A percentile compares a stretch with the other conserved stretches of the same genome.
Evolutionary conservation across 257 asterid genomes (phyloP).

Genomic region (Solanum chilense): DNA sequence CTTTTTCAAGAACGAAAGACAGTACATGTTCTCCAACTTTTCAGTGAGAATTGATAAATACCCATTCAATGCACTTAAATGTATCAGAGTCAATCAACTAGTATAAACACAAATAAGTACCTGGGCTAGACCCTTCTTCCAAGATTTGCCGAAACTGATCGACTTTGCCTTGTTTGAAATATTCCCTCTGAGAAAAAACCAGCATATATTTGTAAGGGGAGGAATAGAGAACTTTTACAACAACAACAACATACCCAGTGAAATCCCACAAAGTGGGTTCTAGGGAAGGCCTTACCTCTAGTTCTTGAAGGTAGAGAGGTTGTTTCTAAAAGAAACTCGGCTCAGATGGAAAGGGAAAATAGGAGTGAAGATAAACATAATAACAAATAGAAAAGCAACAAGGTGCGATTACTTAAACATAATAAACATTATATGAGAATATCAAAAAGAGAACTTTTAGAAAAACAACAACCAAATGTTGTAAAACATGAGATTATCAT

Average conservation of each 20-base stretch:
- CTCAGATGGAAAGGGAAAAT: not conserved
- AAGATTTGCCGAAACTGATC: slow-evolving; percentile 88
- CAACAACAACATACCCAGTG: not conserved
- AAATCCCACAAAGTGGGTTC: not conserved
- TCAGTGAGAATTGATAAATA: not conserved
- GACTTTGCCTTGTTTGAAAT: slow-evolving; percentile 92
- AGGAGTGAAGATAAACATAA: not conserved
- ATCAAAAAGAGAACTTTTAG: not conserved
- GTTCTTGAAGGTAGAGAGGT: not conserved
- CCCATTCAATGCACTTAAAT: not conserved
- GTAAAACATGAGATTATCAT: not conserved
- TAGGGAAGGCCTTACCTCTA: not conserved
- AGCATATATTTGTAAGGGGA: not conserved
- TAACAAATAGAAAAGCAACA: not conserved
- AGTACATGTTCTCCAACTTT: not conserved
- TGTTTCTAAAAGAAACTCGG: not conserved
- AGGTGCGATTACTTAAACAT: not conserved
- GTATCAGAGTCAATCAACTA: not conserved
- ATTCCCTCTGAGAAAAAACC: slow-evolving; percentile 74
- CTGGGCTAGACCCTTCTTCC: slow-evolving; percentile 99
- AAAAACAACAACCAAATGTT: not conserved
- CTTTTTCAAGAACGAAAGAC: not conserved
- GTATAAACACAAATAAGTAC: slow-evolving; percentile 18
- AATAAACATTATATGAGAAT: not conserved
- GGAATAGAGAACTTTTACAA: not conserved